phyloP scores from a whole-genome alignment of 371 early-diverging fungal genomes.

The Blakeslea trispora region DNA sequence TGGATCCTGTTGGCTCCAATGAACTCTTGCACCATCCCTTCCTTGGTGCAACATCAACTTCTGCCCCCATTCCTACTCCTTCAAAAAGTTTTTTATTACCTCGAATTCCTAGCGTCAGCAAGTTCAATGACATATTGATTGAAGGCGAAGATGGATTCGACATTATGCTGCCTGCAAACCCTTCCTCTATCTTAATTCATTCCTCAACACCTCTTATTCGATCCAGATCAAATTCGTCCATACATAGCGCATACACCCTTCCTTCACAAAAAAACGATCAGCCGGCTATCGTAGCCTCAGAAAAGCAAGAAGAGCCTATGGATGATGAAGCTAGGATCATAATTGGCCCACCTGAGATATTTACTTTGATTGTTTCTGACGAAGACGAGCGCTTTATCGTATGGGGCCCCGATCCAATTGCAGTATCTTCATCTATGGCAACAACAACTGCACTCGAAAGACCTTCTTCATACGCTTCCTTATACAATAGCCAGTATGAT shows the following conservation, averaged over 20 bases:
- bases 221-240: constrained; percentile 15
- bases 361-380: constrained; percentile 55
- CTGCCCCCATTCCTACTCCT: constrained; percentile 18
- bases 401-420: constrained; percentile 54
- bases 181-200: constrained; percentile 32
- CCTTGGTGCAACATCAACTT: constrained; percentile 8
- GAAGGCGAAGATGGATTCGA: constrained; percentile 22
- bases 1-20: constrained; percentile 27
- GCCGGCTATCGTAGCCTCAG: too few species aligned
- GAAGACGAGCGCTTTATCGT: constrained; percentile 58
- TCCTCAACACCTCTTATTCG: constrained; percentile 16
- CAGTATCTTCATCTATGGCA: constrained; percentile 41
- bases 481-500: constrained; percentile 23
- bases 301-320: neutral
- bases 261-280: constrained; percentile 8
- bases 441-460: constrained; percentile 24
- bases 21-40: constrained; percentile 11
- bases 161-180: constrained; percentile 30
- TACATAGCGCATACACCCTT: constrained; percentile 9
- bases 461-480: constrained; percentile 25
- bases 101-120: constrained; percentile 42
- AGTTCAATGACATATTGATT: constrained; percentile 32
- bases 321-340: constrained; percentile 1
- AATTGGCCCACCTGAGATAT: constrained; percentile 46
- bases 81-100: constrained; percentile 33